Percentiles rank a stretch among this genome's conserved stretches.
Evolutionary conservation across 345 rosid genomes (phyloP).

Genomic region (Sisymbrium altissimum): DNA sequence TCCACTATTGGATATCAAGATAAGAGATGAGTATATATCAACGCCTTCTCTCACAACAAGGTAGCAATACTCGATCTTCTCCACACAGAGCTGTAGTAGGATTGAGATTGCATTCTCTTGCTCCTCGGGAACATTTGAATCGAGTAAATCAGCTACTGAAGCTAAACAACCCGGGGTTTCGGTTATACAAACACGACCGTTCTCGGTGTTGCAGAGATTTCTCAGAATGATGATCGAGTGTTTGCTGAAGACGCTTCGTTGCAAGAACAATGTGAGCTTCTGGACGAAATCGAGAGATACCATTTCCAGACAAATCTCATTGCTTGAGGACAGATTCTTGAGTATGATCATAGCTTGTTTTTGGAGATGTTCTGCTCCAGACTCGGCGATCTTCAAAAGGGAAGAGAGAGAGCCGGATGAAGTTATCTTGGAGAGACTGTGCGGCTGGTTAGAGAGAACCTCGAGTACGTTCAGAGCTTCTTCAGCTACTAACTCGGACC

Average conservation of each 20-base stretch:
- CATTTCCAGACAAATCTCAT: constrained; percentile 43
- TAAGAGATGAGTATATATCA: constrained; percentile 50
- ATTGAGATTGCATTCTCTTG: constrained; percentile 59
- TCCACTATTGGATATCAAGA: constrained; percentile 54
- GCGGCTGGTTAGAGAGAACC: constrained; percentile 45
- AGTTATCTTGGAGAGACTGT: constrained; percentile 40
- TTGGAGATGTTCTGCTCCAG: constrained; percentile 36
- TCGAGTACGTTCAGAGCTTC: constrained; percentile 55
- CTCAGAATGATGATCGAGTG: constrained; percentile 44
- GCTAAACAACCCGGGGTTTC: constrained; percentile 60
- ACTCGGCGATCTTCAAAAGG: constrained; percentile 46
- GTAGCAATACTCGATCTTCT: constrained; percentile 45
- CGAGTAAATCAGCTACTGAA: constrained; percentile 59
- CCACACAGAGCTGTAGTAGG: constrained; percentile 44
- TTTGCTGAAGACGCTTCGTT: constrained; percentile 41
- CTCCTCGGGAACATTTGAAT: constrained; percentile 46
- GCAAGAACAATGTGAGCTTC: constrained; percentile 53
- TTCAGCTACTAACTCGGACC: constrained; percentile 46
- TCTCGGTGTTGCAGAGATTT: constrained; percentile 52
- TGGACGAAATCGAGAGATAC: constrained; percentile 48
- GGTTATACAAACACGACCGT: constrained; percentile 51
- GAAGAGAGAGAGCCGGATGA: constrained; percentile 52
- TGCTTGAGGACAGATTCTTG: constrained; percentile 48
- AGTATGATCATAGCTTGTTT: constrained; percentile 56
- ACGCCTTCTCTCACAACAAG: constrained; percentile 57